Evolutionary conservation across 768 basidiomycete genomes (phyloP), one percentile per base, ranked within the genome.

Genomic region (Antrodiella citrinella): DNA sequence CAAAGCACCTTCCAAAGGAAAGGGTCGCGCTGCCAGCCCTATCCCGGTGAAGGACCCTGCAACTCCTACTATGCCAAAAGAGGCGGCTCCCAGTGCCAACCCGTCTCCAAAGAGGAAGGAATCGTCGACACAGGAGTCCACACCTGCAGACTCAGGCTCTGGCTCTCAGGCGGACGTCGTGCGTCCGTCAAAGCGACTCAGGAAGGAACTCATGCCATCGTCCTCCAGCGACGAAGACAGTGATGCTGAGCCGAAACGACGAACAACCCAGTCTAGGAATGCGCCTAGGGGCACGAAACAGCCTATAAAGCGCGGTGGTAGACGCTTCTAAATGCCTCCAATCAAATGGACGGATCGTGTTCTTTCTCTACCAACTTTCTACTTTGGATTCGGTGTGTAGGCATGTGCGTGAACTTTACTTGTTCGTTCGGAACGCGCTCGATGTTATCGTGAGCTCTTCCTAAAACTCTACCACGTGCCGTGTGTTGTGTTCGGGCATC

Each of bases 221-320:
- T 71, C 72, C 15, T 74, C 45, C 30, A 53, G 73, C 52, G 78
- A 80, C 49, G 76, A 76, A 45, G 81, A 83, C 58, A 84, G 81
- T 58, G 82, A 81, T 54, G 71, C 67, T 19, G 79, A 75, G 30
- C 70, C 71, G 26, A 76, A 69, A 62, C 71, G 63, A 46, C 65
- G 65, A 25, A 63, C 70, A 20, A 65, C 72, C 44, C 69, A 67
- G 56, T 63, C 71, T 48, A 77, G 67, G 44, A 42, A 71, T 41
- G 55, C 60, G 44, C 70, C 72, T 53, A 70, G 80, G 48, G 81
- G 81, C 38, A 72, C 80, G 41, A 76, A 80, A 57, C 86, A 90
- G 57, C 87, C 87, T 3, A 70, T 89, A 54, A 88, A 82, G 66
- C 77, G 86, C 56, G 83, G 83, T 26, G 84, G 81, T 24, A 85